Evolutionary conservation across 228 moss, liverwort and hornwort genomes (phyloP).

Genomic region (Sphagnum magellanicum): DNA sequence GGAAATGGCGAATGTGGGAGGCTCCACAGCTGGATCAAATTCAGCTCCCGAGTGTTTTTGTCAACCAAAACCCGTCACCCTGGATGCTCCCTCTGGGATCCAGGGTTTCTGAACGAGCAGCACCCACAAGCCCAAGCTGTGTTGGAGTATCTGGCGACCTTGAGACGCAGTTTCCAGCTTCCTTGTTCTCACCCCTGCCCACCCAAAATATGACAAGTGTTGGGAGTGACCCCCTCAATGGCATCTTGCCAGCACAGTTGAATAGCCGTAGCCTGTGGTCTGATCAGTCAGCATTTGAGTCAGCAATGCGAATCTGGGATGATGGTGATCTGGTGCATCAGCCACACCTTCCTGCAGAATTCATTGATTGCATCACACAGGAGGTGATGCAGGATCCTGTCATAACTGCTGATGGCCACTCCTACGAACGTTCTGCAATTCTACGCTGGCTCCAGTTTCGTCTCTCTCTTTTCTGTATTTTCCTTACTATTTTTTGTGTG

Average conservation of each 20-base stretch:
- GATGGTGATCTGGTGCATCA: constrained; percentile 31
- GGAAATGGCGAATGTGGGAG: constrained; percentile 86
- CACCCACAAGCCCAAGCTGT: constrained; percentile 16
- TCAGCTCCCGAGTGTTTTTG: constrained; percentile 43
- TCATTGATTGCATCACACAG: constrained; percentile 61
- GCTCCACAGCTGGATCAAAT: constrained; percentile 64
- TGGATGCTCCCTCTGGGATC: constrained; percentile 33
- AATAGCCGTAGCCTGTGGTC: constrained; percentile 65
- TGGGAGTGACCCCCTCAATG: constrained; percentile 19
- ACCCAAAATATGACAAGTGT: constrained; percentile 20
- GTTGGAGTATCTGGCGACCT: constrained; percentile 16
- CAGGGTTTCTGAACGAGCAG: constrained; percentile 8
- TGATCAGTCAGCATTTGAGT: constrained; percentile 53
- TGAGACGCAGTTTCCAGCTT: constrained; percentile 47
- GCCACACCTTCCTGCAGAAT: constrained; percentile 40
- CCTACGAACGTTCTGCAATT: constrained; percentile 54
- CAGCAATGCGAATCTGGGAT: constrained; percentile 43
- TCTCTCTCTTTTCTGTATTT: constrained; percentile 1
- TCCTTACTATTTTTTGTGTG: too few species aligned
- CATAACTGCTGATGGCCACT: constrained; percentile 56
- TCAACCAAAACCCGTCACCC: constrained; percentile 12
- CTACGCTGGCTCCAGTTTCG: constrained; percentile 64
- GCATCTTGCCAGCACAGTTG: constrained; percentile 31
- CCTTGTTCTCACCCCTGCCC: constrained; percentile 47
- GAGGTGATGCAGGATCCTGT: constrained; percentile 63